These are phyloP conservation scores for Salix viminalis DNA, from an alignment of 345 rosid genomes.

Conservation along the genomic window DNA sequence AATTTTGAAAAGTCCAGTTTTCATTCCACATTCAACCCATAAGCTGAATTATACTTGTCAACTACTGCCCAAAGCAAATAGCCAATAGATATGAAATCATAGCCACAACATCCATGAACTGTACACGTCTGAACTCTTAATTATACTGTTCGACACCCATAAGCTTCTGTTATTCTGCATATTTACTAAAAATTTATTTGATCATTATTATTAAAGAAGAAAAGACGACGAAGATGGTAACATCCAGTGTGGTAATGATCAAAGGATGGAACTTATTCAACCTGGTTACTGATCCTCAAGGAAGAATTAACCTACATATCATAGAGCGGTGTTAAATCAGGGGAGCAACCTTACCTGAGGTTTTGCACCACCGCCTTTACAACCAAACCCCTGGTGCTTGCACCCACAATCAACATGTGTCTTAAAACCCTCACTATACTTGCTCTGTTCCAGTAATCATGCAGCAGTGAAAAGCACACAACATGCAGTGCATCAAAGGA, in stretches of 20 bases:
- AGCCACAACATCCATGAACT: background rate
- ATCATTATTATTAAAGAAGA: background rate
- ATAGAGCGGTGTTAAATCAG: background rate
- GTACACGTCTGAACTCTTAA: background rate
- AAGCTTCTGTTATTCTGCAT: background rate
- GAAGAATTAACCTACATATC: background rate
- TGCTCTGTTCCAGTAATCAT: background rate
- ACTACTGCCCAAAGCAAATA: background rate
- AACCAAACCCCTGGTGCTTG: background rate
- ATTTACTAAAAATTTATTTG: background rate
- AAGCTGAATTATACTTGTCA: background rate
- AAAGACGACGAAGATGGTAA: background rate
- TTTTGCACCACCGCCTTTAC: slow-evolving; percentile 1
- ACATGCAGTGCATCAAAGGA: background rate
- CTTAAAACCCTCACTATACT: background rate
- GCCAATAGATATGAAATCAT: background rate
- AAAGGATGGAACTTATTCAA: background rate
- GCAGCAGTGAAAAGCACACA: background rate
- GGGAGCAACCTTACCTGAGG: background rate
- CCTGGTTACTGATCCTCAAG: background rate
- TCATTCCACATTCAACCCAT: background rate
- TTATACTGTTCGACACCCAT: background rate
- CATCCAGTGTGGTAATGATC: background rate
- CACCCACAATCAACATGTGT: background rate
- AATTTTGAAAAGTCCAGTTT: background rate